These are phyloP conservation scores for Pedinophyceae sp. DNA, from an alignment of 139 green algal genomes.

Conservation along the genomic window DNA sequence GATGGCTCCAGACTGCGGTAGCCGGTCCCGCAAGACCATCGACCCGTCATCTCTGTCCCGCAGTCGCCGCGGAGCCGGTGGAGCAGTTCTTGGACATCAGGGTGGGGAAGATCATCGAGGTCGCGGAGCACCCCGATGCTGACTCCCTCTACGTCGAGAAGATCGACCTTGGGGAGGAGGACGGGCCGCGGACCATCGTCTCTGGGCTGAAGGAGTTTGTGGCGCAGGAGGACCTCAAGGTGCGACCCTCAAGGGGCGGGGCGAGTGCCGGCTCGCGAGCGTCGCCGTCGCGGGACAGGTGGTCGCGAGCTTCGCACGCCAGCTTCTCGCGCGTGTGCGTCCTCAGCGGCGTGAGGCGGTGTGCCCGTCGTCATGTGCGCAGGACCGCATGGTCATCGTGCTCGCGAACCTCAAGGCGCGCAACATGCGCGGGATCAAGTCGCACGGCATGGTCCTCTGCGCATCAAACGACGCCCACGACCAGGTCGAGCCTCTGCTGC, in stretches of 20 bases:
- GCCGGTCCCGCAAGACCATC: no score
- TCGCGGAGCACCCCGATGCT: slow-evolving; percentile 46
- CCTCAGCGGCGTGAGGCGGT: no score
- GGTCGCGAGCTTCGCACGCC: no score
- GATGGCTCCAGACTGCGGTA: no score
- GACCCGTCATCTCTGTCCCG: no score
- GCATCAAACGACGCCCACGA: slow-evolving; percentile 54
- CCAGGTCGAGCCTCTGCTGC: slow-evolving; percentile 51
- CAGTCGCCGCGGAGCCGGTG: slow-evolving; percentile 10
- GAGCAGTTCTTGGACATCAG: slow-evolving; percentile 30
- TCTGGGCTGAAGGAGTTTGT: slow-evolving; percentile 56
- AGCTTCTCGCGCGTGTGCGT: no score
- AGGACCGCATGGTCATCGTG: slow-evolving; percentile 63
- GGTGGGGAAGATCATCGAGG: slow-evolving; percentile 41
- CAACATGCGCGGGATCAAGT: slow-evolving; percentile 62
- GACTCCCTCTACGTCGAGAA: slow-evolving; percentile 65
- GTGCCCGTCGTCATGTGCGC: no score
- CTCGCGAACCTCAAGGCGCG: slow-evolving; percentile 69
- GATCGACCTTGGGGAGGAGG: slow-evolving; percentile 65
- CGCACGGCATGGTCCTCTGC: slow-evolving; percentile 64
- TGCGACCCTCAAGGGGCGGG: no score
- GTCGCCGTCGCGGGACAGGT: no score
- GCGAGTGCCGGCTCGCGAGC: no score
- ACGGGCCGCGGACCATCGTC: slow-evolving; percentile 59
- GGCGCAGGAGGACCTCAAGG: background rate